phyloP scores from a whole-genome alignment of 352 stramenopile genomes.

The Pythium insidiosum region DNA sequence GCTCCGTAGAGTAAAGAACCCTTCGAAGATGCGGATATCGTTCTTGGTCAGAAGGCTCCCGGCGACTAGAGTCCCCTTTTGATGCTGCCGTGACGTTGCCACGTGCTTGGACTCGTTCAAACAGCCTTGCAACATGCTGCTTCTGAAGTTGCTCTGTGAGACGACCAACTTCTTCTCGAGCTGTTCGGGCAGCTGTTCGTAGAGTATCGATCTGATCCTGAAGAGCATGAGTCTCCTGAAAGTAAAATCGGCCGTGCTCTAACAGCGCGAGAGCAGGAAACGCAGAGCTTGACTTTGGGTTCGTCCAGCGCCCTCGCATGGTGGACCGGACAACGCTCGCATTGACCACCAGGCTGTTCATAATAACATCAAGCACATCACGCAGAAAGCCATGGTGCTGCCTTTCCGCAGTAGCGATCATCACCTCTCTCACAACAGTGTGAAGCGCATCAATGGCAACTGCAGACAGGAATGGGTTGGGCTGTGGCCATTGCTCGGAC shows the following conservation, averaged over 20 bases:
- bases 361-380: constrained; percentile 2
- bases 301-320: background rate
- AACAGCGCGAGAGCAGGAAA: constrained; percentile 36
- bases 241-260: constrained; percentile 24
- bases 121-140: constrained; percentile 14
- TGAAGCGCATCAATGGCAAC: constrained; percentile 40
- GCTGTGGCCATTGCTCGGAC: constrained; percentile 32
- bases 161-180: too few relatives aligned
- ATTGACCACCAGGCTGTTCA: constrained; percentile 6
- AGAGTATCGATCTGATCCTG: constrained; percentile 9
- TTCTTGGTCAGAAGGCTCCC: background rate
- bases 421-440: constrained; percentile 30
- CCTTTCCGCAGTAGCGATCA: constrained; percentile 32
- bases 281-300: constrained; percentile 15
- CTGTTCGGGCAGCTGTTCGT: constrained; percentile 14
- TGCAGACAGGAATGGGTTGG: constrained; percentile 44
- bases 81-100: constrained; percentile 1
- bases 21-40: constrained; percentile 19
- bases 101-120: constrained; percentile 16
- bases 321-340: constrained; percentile 1
- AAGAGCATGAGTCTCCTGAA: constrained; percentile 8
- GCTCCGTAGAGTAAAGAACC: constrained; percentile 14
- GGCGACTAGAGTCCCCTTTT: background rate
- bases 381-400: constrained; percentile 40
- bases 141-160: too few relatives aligned